phyloP scores from a whole-genome alignment of 1,284 basidiomycete genomes.

The Fistulina hepatica region DNA sequence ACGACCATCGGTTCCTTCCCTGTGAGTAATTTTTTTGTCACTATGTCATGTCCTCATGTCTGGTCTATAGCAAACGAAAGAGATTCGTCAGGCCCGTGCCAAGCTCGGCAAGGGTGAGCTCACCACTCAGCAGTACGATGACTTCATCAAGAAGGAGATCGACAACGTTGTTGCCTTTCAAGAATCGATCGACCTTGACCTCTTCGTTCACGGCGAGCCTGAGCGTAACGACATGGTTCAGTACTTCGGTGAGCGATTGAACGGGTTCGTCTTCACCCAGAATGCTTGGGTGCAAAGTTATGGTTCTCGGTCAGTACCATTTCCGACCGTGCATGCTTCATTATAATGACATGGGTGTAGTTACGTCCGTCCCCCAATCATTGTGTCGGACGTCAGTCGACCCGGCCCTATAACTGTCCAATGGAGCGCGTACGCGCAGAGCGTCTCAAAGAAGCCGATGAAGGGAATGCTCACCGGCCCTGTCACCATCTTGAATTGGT shows the following conservation, averaged over 20 bases:
- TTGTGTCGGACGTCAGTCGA: constrained; percentile 97
- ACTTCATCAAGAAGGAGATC: constrained; percentile 99
- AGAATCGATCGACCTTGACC: constrained; percentile 91
- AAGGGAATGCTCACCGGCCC: constrained; percentile 99
- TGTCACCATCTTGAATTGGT: constrained; percentile 99
- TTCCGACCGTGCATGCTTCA: constrained; percentile 1
- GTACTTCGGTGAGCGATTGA: constrained; percentile 97
- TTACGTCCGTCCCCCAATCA: constrained; percentile 98
- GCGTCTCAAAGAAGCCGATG: constrained; percentile 89
- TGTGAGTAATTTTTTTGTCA: constrained; percentile 29
- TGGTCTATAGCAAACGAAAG: constrained; percentile 81
- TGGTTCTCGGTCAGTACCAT: constrained; percentile 59
- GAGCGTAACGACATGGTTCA: constrained; percentile 99
- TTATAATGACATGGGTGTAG: constrained; percentile 34
- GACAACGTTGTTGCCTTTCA: constrained; percentile 92
- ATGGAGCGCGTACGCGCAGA: constrained; percentile 97
- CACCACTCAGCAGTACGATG: constrained; percentile 83
- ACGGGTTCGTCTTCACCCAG: constrained; percentile 96
- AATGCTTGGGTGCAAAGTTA: constrained; percentile 99
- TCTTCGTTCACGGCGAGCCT: constrained; percentile 98
- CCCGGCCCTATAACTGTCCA: constrained; percentile 90
- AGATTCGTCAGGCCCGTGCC: constrained; percentile 93
- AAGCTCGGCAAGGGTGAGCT: constrained; percentile 93
- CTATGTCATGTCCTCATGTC: constrained; percentile 1
- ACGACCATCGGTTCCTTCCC: constrained; percentile 99